Evolutionary conservation across 2,329 filamentous ascomycete genomes (phyloP).

Genomic region (Metarhizium brunneum): DNA sequence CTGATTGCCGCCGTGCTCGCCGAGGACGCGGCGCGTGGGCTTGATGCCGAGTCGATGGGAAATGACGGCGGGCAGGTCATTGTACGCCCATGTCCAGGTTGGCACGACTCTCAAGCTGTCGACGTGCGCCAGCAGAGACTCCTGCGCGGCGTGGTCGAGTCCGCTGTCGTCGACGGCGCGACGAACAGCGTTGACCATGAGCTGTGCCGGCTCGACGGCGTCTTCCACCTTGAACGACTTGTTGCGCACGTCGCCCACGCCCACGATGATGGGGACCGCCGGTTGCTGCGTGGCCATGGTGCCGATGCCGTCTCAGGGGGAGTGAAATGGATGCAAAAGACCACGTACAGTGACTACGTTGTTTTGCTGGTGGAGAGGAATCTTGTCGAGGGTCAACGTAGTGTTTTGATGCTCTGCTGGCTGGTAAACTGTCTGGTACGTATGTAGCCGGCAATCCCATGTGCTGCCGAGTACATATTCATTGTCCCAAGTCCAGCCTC

Average conservation of each 20-base stretch:
- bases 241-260: constrained; percentile 54
- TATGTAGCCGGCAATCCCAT: too few relatives aligned
- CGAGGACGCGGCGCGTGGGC: constrained; percentile 38
- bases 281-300: not conserved
- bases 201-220: constrained; percentile 47
- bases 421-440: too few relatives aligned
- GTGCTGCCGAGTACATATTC: too few relatives aligned
- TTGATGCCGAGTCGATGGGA: constrained; percentile 37
- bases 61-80: constrained; percentile 46
- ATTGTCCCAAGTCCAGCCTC: too few relatives aligned
- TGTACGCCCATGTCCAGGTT: constrained; percentile 59
- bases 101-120: constrained; percentile 52
- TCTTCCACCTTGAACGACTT: constrained; percentile 33
- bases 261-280: constrained; percentile 45
- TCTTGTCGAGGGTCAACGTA: too few relatives aligned
- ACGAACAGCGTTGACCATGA: constrained; percentile 49
- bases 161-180: constrained; percentile 40
- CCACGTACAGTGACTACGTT: too few relatives aligned
- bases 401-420: too few relatives aligned
- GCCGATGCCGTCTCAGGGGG: not conserved
- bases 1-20: constrained; percentile 54
- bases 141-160: constrained; percentile 10
- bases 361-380: too few relatives aligned
- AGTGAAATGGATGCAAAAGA: not conserved
- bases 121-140: constrained; percentile 21